These are phyloP conservation scores for Urtica urens DNA, from an alignment of 306 rosid genomes.

Conservation along the genomic window DNA sequence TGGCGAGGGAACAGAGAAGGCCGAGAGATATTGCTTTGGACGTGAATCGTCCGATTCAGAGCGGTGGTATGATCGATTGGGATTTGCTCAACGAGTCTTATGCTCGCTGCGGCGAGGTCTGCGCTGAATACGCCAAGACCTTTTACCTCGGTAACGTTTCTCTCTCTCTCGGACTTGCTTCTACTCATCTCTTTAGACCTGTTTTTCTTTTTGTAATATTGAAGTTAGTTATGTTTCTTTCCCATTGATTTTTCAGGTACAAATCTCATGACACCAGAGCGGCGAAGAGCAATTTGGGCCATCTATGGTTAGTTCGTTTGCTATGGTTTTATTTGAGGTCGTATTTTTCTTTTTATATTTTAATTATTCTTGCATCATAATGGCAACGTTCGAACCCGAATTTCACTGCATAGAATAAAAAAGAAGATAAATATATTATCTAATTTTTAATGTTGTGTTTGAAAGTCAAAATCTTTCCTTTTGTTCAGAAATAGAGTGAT, in stretches of 20 bases:
- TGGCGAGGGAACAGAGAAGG: constrained; percentile 32
- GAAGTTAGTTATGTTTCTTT: neutral
- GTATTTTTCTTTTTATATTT: neutral
- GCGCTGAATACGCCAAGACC: constrained; percentile 95
- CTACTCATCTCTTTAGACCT: neutral
- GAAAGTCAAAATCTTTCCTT: too few relatives aligned
- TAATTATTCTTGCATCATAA: constrained; percentile 46
- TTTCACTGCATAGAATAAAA: too few relatives aligned
- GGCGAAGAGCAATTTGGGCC: constrained; percentile 88
- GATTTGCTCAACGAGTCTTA: constrained; percentile 59
- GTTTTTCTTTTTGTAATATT: neutral
- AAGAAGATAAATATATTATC: too few relatives aligned
- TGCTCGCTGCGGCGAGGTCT: constrained; percentile 83
- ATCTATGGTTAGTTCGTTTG: constrained; percentile 53
- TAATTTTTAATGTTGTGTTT: too few relatives aligned
- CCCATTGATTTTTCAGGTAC: constrained; percentile 49
- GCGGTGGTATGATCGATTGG: constrained; percentile 28
- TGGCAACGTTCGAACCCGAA: constrained; percentile 91
- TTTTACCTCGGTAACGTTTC: constrained; percentile 55
- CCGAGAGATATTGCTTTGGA: constrained; percentile 18
- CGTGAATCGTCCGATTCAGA: constrained; percentile 23
- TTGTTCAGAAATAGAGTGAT: too few relatives aligned
- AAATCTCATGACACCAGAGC: constrained; percentile 74
- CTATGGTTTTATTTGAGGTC: neutral
- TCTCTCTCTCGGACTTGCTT: neutral